Conservation (phyloP, 2,329 filamentous ascomycete genomes). For the Colletotrichum sp. region DNA sequence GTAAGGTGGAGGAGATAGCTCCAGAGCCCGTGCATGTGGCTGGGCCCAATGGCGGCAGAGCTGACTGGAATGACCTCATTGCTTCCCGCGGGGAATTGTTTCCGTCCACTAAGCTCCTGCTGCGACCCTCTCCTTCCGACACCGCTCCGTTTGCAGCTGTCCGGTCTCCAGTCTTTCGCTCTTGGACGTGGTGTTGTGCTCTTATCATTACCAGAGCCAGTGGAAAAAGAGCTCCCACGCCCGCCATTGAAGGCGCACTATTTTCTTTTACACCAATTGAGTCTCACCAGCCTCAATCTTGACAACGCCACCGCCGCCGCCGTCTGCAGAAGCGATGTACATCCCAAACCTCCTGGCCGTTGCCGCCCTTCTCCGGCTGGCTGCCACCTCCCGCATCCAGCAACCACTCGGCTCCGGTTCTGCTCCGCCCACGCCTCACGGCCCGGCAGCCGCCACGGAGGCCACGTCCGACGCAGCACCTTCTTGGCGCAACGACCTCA, state of each 20-base stretch:
- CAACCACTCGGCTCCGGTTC: conserved; percentile 5
- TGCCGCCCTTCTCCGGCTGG: conserved; percentile 5
- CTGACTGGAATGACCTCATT: conserved; percentile 12
- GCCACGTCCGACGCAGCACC: conserved; percentile 23
- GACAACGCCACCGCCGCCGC: background rate
- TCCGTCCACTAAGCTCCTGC: background rate
- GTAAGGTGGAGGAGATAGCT: background rate
- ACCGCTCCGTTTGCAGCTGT: conserved; percentile 9
- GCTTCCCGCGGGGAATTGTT: background rate
- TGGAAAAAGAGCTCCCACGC: background rate
- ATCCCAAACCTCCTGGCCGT: background rate
- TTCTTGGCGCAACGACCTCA: conserved; percentile 56
- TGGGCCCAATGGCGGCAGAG: background rate
- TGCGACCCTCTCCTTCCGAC: conserved; percentile 8
- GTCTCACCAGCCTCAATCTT: background rate
- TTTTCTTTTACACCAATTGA: background rate
- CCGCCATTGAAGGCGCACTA: background rate
- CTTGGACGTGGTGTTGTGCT: background rate
- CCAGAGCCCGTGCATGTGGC: background rate
- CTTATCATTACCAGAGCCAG: background rate
- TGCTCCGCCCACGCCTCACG: background rate
- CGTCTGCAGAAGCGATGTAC: background rate
- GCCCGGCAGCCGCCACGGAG: background rate
- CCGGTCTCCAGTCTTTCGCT: background rate
- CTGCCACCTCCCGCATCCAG: conserved; percentile 7